Percentiles rank a stretch among this genome's conserved stretches.
These are phyloP conservation scores for Gnaphalium uliginosum DNA, from an alignment of 129 eudicot genomes.

Conservation along the genomic window DNA sequence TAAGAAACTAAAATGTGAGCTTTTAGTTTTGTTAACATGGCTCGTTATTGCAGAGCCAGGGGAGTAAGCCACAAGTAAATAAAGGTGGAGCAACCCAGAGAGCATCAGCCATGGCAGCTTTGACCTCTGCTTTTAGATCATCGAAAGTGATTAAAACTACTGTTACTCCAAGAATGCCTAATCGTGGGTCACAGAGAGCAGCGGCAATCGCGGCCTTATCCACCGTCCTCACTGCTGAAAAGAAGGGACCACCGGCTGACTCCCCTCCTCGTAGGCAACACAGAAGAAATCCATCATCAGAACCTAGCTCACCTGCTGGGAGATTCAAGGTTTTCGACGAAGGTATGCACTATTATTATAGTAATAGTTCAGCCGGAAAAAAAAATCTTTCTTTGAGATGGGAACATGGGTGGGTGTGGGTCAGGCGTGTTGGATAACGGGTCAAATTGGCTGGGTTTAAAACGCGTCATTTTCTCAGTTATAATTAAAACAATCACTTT, in stretches of 20 bases:
- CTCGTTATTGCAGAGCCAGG: slow-evolving; percentile 32
- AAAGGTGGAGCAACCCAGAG: slow-evolving; percentile 84
- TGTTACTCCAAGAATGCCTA: slow-evolving; percentile 44
- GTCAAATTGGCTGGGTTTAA: no score
- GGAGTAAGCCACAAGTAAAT: slow-evolving; percentile 52
- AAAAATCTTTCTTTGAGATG: no score
- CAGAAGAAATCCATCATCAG: slow-evolving; percentile 45
- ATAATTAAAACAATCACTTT: no score
- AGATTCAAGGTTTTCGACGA: slow-evolving; percentile 1
- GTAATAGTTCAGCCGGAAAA: background rate
- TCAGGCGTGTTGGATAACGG: background rate
- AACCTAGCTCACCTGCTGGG: slow-evolving; percentile 51
- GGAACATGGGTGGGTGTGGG: no score
- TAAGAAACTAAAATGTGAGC: background rate
- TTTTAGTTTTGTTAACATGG: background rate
- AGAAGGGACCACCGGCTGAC: slow-evolving; percentile 51
- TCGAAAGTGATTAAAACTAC: slow-evolving; percentile 51
- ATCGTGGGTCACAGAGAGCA: slow-evolving; percentile 90
- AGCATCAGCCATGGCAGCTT: slow-evolving; percentile 95
- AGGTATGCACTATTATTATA: background rate
- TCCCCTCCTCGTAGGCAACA: slow-evolving; percentile 48
- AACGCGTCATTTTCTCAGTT: no score
- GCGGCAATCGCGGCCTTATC: slow-evolving; percentile 98
- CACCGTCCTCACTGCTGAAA: slow-evolving; percentile 87
- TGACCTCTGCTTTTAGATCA: slow-evolving; percentile 75